Percentiles rank a stretch among this genome's conserved stretches.
phyloP scores from a whole-genome alignment of 352 stramenopile species.

The Phytophthora ohioensis region DNA sequence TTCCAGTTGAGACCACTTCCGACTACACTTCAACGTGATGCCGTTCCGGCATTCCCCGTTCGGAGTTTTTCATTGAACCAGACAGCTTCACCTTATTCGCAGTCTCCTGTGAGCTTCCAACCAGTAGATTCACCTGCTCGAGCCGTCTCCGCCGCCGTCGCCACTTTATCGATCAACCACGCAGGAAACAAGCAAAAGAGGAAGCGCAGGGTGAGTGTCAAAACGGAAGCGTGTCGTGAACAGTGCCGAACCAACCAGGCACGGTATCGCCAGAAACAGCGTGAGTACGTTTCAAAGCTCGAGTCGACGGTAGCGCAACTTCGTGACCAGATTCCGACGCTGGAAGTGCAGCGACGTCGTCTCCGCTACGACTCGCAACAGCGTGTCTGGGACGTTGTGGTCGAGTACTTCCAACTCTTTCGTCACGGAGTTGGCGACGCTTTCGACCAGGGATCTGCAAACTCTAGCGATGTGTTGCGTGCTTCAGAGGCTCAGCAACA shows the following conservation, averaged over 20 bases:
- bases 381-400: constrained; percentile 41
- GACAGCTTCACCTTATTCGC: not conserved
- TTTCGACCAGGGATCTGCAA: constrained; percentile 17
- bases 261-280: constrained; percentile 64
- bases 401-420: constrained; percentile 51
- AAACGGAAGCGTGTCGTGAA: constrained; percentile 57
- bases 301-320: constrained; percentile 45
- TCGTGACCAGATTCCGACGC: constrained; percentile 46
- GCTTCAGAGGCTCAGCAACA: constrained; percentile 44
- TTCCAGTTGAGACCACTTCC: constrained; percentile 18
- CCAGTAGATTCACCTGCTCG: constrained; percentile 25
- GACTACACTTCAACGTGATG: constrained; percentile 17
- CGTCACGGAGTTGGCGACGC: constrained; percentile 32
- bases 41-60: not conserved
- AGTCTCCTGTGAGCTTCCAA: not conserved
- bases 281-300: constrained; percentile 40
- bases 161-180: constrained; percentile 28
- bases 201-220: constrained; percentile 44
- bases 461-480: constrained; percentile 26
- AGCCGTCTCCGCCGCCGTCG: constrained; percentile 21
- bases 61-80: constrained; percentile 9
- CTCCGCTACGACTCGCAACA: constrained; percentile 39
- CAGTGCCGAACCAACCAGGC: constrained; percentile 69
- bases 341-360: constrained; percentile 38
- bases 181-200: constrained; percentile 26